These are phyloP conservation scores for Exophiala lecanii-corni DNA, from an alignment of 2,329 filamentous ascomycete genomes.

Conservation along the genomic window DNA sequence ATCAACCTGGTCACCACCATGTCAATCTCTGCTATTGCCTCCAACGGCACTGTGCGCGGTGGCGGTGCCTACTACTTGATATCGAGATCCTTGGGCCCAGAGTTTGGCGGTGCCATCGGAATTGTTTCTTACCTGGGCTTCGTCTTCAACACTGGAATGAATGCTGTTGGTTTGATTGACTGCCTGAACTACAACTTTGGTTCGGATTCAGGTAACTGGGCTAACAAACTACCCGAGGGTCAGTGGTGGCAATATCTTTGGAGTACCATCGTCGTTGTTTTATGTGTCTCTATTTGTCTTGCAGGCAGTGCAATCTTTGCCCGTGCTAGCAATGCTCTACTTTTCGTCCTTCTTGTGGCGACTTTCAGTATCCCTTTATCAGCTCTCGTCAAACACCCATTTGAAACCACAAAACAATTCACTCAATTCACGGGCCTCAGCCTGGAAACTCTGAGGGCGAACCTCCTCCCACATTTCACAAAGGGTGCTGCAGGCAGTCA, in stretches of 20 bases:
- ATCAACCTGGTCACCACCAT: constrained; percentile 81
- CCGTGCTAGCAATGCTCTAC: constrained; percentile 70
- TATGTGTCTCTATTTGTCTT: constrained; percentile 71
- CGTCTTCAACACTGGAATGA: constrained; percentile 80
- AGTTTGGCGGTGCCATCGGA: constrained; percentile 85
- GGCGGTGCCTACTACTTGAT: constrained; percentile 88
- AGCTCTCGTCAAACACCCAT: constrained; percentile 64
- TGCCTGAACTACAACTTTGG: constrained; percentile 75
- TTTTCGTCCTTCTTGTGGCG: constrained; percentile 65
- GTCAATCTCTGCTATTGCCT: constrained; percentile 82
- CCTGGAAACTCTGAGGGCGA: constrained; percentile 64
- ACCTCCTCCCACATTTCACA: constrained; percentile 64
- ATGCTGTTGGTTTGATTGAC: constrained; percentile 79
- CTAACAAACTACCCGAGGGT: constrained; percentile 60
- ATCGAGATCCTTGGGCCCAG: constrained; percentile 76
- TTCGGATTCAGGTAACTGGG: constrained; percentile 50
- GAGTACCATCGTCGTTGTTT: constrained; percentile 63
- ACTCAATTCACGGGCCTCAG: constrained; percentile 77
- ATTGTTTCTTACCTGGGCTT: constrained; percentile 89
- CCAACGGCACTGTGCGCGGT: constrained; percentile 82
- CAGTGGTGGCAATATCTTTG: constrained; percentile 76
- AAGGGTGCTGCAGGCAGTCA: constrained; percentile 59
- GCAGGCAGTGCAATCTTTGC: constrained; percentile 77
- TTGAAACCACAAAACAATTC: constrained; percentile 56
- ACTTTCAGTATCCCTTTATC: constrained; percentile 80